Base-by-base conservation (phyloP, 345 rosid genomes). In the Gossypium stocksii region DNA sequence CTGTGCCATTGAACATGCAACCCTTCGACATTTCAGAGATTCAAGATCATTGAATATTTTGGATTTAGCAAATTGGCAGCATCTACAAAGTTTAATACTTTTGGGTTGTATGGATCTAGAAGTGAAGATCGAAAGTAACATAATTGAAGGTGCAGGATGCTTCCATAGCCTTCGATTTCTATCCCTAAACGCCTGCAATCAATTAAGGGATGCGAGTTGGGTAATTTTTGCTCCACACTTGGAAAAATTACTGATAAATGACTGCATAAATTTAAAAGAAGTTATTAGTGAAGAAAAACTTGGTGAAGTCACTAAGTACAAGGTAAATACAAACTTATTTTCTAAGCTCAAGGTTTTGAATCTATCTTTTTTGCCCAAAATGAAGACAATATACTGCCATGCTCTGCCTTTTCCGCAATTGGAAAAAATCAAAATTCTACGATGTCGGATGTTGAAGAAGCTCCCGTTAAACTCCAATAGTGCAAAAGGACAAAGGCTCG, bases 131-230 rank as follows among this genome's bases (percentile, higher is more conserved):
- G 15, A 57, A 22, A 0, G 13, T 10, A 4, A 19, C 0, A 20
- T 8, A 8, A 2, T 52, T 52, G 10, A 19, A 52, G n/a, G 20
- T 52, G 19, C 8, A 16, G 57, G 20, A 52, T 54, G 23, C 58
- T 17, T 54, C 58, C 58, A n/a, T 5, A 17, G 58, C 23, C 58
- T 54, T 6, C 3, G 2, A n/a, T 0, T 0, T 6, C 12, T 54
- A 7, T 1, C 0, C 2, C 0, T 54, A 54, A 0, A 0, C 0
- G 1, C 0, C 1, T 54, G 58, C 58, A 7, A 2, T 17, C 7
- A 54, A n/a, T n/a, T 54, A 23, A 54, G 12, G 23, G 58, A 54
- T 7, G 23, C 2, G 6, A 54, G 22, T 7, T 54, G 58, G 58
- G 1, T 54, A 4, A 5, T n/a, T 6, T 15, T 54, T n/a, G 58